Base-by-base conservation (phyloP, 306 rosid genomes). In the Rosa multiflora region DNA sequence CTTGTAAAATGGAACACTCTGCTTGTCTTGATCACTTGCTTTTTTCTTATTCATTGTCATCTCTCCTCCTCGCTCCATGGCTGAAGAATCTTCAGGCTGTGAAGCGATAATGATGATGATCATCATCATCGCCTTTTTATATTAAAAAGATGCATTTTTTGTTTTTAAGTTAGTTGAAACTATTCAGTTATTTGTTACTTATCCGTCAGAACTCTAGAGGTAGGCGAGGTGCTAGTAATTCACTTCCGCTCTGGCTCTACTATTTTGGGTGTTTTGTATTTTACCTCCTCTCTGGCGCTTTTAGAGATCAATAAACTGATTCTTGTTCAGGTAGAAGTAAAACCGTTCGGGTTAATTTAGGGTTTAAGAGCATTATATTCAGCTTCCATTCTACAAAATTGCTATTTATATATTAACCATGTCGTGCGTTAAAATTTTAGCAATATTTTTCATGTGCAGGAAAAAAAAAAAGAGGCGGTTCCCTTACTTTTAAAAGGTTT, bases 1-100 rank as follows among this genome's bases (percentile, higher is more conserved):
- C 88, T 75, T 91, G 62, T 62, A 77, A 58, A 95, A 87, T 0
- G 94, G 75, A 52, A 95, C 90, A 64, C 77, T 85, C 18, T 90
- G 88, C 8, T 75, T 76, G 1, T 62, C 78, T 21, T 58, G 35
- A 0, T 5, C 72, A 32, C 26, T 29, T 14, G 11, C 77, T 62
- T 62, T 62, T 2, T 56, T 56, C 32, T n/a, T 56, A 23, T 7
- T n/a, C 12, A 56, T 56, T 56, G 40, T 5, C 8, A 1, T 29
- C 40, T 29, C 40, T 23, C 2, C 10, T 46, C 21, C 44, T 49
- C 21, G 61, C 8, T 15, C 46, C 75, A 72, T 72, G 44, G 75
- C 44, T n/a, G 32, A 56, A 56, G 5, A n/a, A 55, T 56, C 63
- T 56, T n/a, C 63, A 56, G 10, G 32, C 9, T 56, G 13, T 9